These are phyloP conservation scores for Paspalum vaginatum DNA, from an alignment of 176 grass and related monocot genomes.

Conservation along the genomic window DNA sequence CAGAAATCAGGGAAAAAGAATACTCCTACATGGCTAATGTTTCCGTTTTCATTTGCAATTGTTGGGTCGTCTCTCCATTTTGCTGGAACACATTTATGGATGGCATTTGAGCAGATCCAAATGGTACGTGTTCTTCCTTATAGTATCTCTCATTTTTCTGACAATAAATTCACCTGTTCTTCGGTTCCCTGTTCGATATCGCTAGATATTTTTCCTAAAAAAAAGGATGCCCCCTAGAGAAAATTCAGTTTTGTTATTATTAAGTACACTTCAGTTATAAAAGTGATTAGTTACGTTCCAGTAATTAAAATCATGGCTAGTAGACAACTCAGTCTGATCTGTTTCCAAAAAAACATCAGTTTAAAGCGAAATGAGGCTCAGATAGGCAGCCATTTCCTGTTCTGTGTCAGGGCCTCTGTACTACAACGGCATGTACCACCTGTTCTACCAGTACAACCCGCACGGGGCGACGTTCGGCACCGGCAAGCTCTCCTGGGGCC, in stretches of 20 bases:
- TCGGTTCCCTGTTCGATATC: background rate
- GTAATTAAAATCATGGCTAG: too few species aligned
- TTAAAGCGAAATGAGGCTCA: background rate
- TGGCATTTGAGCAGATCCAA: slow-evolving; percentile 53
- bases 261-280: background rate
- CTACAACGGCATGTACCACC: slow-evolving; percentile 63
- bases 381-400: background rate
- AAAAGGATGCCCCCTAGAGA: too few species aligned
- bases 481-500: slow-evolving; percentile 72
- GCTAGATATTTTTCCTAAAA: too few species aligned
- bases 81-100: background rate
- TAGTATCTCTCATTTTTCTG: background rate
- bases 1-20: background rate
- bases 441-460: slow-evolving; percentile 88
- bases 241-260: background rate
- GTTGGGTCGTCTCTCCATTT: background rate
- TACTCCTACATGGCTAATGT: too few species aligned
- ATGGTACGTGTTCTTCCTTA: slow-evolving; percentile 44
- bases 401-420: slow-evolving; percentile 63
- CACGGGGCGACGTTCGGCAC: slow-evolving; percentile 37
- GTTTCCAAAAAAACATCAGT: too few species aligned
- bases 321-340: too few species aligned
- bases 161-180: background rate
- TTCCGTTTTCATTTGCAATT: background rate
- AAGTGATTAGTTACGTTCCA: too few species aligned